Base-by-base conservation (phyloP, 352 stramenopile genomes). In the Globisporangium polare region DNA sequence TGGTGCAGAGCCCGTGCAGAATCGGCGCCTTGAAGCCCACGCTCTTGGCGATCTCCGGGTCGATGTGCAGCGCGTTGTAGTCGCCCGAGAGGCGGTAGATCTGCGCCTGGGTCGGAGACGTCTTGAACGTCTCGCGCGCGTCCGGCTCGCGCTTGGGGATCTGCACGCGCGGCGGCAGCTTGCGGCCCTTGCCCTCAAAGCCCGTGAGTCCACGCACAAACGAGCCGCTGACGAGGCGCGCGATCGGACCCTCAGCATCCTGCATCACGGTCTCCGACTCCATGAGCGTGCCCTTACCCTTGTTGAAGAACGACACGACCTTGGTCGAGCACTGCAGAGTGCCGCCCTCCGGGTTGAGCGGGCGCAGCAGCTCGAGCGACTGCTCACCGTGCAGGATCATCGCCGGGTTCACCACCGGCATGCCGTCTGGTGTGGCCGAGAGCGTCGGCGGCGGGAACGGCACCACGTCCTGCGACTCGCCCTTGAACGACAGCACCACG, bases 11-110 rank as follows among this genome's bases (percentile, higher is more conserved):
- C 5, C 96, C 96, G 66, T 99, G 95, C 50, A 99, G 69, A 42
- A 99, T 94, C 26, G 94, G 92, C 53, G 82, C 71, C 52, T 90
- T 85, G 66, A 91, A 97, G 53, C 73, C 80, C 31, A 80, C 77
- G 62, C 76, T 85, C 75, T 73, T 71, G 20, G 78, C 92, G 66
- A 94, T 88, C 66, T 84, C 77, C 5, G 86, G 84, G 68, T 98
- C 89, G 58, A 98, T 84, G 73, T 99, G 96, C 64, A 98, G 88
- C 67, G 88, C 75, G 73, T 98, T 98, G 71, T 97, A 97, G 78
- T 99, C 96, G 17, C 95, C 96, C 57, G 86, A 97, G 47, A 98
- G 75, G 53, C 95, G 86, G 79, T 98, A 98, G 54, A 98, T 68
- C 49, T 98, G 83, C 42, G 96, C 90, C 63, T 92, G 84, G 45